Conservation (phyloP, 768 basidiomycete genomes). For the Suillus occidentalis region DNA sequence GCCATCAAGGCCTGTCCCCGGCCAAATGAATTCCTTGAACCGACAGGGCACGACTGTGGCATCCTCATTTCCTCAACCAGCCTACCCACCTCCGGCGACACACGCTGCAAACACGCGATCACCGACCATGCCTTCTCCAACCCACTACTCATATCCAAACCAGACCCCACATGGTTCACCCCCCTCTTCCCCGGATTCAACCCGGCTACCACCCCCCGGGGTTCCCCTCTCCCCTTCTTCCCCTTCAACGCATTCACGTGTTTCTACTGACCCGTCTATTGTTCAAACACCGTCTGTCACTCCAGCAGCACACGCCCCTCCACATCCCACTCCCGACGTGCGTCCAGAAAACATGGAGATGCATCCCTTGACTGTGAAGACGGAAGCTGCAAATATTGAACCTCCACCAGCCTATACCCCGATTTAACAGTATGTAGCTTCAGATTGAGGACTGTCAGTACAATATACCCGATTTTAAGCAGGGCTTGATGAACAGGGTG, state of each 20-base stretch:
- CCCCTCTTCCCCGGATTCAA: neutral
- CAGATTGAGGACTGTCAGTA: too few species aligned
- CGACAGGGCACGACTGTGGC: neutral
- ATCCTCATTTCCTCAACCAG: neutral
- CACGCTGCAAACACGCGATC: neutral
- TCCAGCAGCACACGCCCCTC: neutral
- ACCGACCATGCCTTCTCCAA: neutral
- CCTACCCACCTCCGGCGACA: conserved; percentile 8
- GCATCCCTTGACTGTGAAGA: conserved; percentile 11
- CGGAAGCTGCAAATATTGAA: conserved; percentile 17
- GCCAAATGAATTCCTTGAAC: neutral
- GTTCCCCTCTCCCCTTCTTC: neutral
- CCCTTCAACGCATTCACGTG: neutral
- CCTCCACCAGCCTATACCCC: conserved; percentile 31
- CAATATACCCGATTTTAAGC: neutral
- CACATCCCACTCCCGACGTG: neutral
- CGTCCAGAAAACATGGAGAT: conserved; percentile 4
- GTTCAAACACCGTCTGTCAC: neutral
- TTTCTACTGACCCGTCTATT: neutral
- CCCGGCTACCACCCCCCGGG: neutral
- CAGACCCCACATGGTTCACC: neutral
- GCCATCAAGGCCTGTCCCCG: neutral
- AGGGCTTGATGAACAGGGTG: neutral
- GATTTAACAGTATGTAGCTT: conserved; percentile 8
- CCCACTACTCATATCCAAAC: neutral